Percentiles rank a stretch among this genome's conserved stretches.
Conservation (phyloP, 176 grass and related monocot genomes). For the Zizania latifolia region DNA sequence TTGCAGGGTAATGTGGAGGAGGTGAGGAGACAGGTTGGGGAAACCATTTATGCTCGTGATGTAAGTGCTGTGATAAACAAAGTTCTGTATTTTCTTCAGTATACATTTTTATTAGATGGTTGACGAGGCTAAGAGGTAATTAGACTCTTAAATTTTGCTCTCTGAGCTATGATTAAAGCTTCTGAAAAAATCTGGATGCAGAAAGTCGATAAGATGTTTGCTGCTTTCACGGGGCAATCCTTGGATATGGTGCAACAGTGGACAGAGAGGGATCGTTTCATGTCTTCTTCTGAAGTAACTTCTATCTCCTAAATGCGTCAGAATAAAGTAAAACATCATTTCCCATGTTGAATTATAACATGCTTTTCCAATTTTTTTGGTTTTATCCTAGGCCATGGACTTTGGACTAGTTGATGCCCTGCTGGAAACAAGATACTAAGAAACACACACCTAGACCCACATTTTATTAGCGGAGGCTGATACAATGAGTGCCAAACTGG, state of each 20-base stretch:
- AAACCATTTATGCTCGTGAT: conserved; percentile 72
- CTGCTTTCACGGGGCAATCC: conserved; percentile 79
- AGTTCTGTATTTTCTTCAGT: neutral
- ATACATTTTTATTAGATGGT: neutral
- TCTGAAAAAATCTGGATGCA: conserved; percentile 27
- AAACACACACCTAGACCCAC: neutral
- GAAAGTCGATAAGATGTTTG: conserved; percentile 99
- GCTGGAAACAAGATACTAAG: conserved; percentile 77
- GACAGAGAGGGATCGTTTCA: conserved; percentile 90
- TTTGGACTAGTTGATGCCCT: conserved; percentile 80
- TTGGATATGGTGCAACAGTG: conserved; percentile 78
- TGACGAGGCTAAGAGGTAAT: neutral
- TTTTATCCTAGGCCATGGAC: conserved; percentile 71
- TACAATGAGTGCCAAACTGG: neutral
- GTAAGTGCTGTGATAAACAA: conserved; percentile 27
- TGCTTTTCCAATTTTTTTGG: neutral
- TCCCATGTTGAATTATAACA: conserved; percentile 1
- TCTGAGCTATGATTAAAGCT: conserved; percentile 25
- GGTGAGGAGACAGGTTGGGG: conserved; percentile 64
- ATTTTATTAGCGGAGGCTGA: neutral
- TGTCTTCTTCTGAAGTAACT: conserved; percentile 81
- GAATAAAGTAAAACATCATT: neutral
- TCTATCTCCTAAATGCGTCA: neutral
- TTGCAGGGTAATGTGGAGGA: conserved; percentile 67
- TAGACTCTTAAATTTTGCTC: neutral